Percentiles rank a stretch among this genome's conserved stretches.
Conservation (phyloP, 192 early-diverging fungal species). For the Podila horticola region DNA sequence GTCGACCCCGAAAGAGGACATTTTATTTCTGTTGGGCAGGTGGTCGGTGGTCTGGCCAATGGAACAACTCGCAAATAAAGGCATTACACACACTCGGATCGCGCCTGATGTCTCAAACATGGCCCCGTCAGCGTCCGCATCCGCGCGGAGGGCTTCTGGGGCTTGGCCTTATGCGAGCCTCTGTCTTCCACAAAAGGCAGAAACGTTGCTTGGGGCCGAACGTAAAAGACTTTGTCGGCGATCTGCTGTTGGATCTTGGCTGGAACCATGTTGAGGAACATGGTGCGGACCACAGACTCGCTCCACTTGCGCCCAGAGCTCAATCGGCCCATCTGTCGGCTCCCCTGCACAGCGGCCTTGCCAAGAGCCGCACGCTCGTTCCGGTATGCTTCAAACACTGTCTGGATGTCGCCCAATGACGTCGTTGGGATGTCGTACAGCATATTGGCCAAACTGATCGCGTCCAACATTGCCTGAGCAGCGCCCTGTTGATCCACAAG, state of each 20-base stretch:
- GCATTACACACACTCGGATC: too few relatives aligned
- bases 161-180: conserved; percentile 23
- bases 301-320: conserved; percentile 40
- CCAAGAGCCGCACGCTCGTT: conserved; percentile 19
- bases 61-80: too few relatives aligned
- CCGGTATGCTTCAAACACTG: conserved; percentile 24
- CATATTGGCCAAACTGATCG: conserved; percentile 27
- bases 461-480: conserved; percentile 44
- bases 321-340: conserved; percentile 39
- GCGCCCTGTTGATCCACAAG: conserved; percentile 23
- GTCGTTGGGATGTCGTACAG: conserved; percentile 21
- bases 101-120: conserved; percentile 6
- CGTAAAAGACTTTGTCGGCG: conserved; percentile 25
- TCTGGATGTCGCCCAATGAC: conserved; percentile 3
- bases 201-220: conserved; percentile 30
- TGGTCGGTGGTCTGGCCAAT: too few relatives aligned
- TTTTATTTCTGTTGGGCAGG: background rate
- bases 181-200: conserved; percentile 31
- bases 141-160: conserved; percentile 7
- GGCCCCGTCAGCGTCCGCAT: conserved; percentile 20
- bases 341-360: conserved; percentile 39
- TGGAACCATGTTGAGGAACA: conserved; percentile 44
- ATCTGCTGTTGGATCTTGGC: conserved; percentile 24
- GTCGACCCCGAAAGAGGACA: background rate
- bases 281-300: conserved; percentile 20